Conservation (phyloP, 2,329 filamentous ascomycete genomes). For the Phialophora macrospora region DNA sequence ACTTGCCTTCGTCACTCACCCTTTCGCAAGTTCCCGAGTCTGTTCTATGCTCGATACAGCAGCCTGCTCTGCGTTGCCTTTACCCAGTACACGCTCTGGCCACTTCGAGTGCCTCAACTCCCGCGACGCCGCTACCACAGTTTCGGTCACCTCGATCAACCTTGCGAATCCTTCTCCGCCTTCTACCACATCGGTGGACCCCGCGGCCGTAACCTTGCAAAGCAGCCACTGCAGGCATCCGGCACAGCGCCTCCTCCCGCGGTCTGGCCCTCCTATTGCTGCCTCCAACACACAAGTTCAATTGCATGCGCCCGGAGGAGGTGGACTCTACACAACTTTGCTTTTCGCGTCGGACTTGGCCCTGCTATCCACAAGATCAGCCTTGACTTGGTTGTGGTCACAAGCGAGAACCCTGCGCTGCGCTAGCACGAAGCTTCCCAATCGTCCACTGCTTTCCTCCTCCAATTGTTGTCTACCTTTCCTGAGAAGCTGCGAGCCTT, state of each 20-base stretch:
- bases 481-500: background rate
- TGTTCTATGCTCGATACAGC: constrained; percentile 8
- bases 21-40: constrained; percentile 6
- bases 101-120: constrained; percentile 12
- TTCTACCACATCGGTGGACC: constrained; percentile 24
- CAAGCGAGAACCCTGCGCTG: constrained; percentile 23
- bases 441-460: constrained; percentile 11
- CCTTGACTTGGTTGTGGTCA: constrained; percentile 24
- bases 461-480: constrained; percentile 14
- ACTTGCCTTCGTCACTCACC: constrained; percentile 21
- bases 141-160: constrained; percentile 16
- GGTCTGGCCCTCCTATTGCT: constrained; percentile 10
- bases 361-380: constrained; percentile 20
- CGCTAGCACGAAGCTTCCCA: constrained; percentile 14
- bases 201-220: constrained; percentile 20
- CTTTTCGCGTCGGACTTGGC: constrained; percentile 8
- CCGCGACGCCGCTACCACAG: constrained; percentile 5
- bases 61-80: constrained; percentile 7
- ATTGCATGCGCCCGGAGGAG: constrained; percentile 10
- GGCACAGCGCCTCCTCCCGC: constrained; percentile 10
- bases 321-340: constrained; percentile 5
- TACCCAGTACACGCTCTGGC: constrained; percentile 1
- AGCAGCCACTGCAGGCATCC: constrained; percentile 33
- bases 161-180: constrained; percentile 15
- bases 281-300: constrained; percentile 24